Percentiles rank a stretch among this genome's conserved stretches.
These are phyloP conservation scores for Exobasidium cylindrosporum DNA, from an alignment of 1,284 basidiomycete species.

Conservation along the genomic window DNA sequence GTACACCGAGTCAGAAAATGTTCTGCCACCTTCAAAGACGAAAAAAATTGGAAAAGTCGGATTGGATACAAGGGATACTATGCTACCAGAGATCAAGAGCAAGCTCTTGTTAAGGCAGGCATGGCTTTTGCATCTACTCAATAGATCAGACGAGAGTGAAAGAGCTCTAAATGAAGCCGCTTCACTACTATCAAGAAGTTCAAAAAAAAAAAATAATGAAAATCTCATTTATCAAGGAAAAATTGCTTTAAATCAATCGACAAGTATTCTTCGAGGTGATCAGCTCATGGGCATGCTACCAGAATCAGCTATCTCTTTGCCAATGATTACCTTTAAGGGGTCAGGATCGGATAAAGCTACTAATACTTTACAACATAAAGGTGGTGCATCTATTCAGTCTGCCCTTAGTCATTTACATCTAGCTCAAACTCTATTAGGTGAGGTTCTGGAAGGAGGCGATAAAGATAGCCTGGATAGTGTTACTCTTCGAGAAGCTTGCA, in stretches of 20 bases:
- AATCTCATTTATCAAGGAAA: constrained; percentile 29
- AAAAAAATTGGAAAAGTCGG: not conserved
- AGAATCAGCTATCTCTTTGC: constrained; percentile 38
- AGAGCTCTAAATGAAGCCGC: constrained; percentile 26
- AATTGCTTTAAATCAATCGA: constrained; percentile 27
- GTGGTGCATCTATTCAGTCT: not conserved
- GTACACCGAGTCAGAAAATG: constrained; percentile 24
- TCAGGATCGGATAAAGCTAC: not conserved
- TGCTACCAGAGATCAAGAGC: constrained; percentile 33
- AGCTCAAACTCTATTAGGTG: constrained; percentile 26
- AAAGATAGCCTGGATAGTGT: not conserved
- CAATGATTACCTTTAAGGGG: constrained; percentile 21
- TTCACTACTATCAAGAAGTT: constrained; percentile 10
- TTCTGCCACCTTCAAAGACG: constrained; percentile 19
- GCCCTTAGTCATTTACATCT: constrained; percentile 26
- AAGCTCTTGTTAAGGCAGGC: constrained; percentile 36
- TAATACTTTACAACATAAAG: not conserved
- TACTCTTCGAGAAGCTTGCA: not conserved
- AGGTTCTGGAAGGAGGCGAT: constrained; percentile 25
- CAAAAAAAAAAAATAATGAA: constrained; percentile 23
- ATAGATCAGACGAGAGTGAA: constrained; percentile 22
- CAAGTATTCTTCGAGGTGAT: constrained; percentile 34
- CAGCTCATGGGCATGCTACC: constrained; percentile 44
- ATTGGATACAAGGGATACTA: constrained; percentile 14
- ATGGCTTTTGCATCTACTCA: constrained; percentile 32